Conservation (phyloP, 257 asterid genomes). For the Solanum sejunctum region DNA sequence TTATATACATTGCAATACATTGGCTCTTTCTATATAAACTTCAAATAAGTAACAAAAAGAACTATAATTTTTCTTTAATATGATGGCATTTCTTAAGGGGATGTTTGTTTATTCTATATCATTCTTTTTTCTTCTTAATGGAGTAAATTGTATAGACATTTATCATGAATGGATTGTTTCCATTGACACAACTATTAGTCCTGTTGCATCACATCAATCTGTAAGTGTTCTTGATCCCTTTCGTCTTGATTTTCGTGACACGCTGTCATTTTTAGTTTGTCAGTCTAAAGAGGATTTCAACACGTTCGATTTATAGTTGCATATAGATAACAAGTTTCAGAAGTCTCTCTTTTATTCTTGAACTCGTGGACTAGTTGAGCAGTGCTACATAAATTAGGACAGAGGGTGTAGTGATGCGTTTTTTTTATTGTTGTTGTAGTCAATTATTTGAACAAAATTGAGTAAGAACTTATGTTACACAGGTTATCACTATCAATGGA, state of each 20-base stretch:
- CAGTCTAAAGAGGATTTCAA: not conserved
- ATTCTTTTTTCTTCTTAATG: not conserved
- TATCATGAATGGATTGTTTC: constrained; percentile 22
- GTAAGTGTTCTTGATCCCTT: constrained; percentile 1
- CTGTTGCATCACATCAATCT: constrained; percentile 6
- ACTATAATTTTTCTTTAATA: not conserved
- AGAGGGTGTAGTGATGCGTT: not conserved
- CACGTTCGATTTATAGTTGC: not conserved
- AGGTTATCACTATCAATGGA: constrained; percentile 70
- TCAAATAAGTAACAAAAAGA: not conserved
- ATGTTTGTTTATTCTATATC: not conserved
- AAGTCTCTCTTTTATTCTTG: not conserved
- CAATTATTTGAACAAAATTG: not conserved
- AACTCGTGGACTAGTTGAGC: not conserved
- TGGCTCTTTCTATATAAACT: not conserved
- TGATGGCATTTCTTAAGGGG: constrained; percentile 8
- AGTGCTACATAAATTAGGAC: not conserved
- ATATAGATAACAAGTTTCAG: not conserved
- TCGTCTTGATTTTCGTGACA: not conserved
- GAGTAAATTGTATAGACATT: constrained; percentile 9
- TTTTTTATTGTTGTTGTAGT: not conserved
- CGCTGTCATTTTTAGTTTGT: not conserved
- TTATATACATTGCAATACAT: not conserved
- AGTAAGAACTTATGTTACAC: not conserved
- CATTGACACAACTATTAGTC: constrained; percentile 2